Evolutionary conservation across 2,329 filamentous ascomycete genomes (phyloP).

Genomic region (Colletotrichum orbiculare): DNA sequence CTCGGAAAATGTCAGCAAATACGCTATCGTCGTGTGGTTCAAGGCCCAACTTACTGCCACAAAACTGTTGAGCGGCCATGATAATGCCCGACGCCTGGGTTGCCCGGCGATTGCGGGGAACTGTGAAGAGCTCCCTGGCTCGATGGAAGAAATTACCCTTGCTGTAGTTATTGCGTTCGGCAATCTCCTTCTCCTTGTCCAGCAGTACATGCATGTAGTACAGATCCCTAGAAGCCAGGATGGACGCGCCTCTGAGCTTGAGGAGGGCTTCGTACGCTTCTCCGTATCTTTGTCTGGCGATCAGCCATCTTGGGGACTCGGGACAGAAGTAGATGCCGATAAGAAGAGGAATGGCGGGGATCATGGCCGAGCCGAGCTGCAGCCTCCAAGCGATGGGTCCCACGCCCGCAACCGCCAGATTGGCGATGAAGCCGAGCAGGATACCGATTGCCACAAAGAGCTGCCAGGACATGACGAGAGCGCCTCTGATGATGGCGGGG

Average conservation of each 20-base stretch:
- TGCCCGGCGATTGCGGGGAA: conserved; percentile 68
- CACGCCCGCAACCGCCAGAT: conserved; percentile 64
- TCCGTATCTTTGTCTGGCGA: conserved; percentile 67
- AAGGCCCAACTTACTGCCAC: conserved; percentile 52
- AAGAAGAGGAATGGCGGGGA: conserved; percentile 65
- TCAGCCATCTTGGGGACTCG: conserved; percentile 73
- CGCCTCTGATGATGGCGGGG: conserved; percentile 62
- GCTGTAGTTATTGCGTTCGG: conserved; percentile 18
- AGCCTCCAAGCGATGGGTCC: conserved; percentile 66
- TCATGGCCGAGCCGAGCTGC: conserved; percentile 72
- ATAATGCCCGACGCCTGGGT: conserved; percentile 74
- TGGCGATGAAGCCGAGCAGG: conserved; percentile 65
- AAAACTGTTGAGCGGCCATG: conserved; percentile 75
- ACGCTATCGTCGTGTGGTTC: background rate
- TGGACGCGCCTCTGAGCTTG: conserved; percentile 64
- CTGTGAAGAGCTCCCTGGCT: conserved; percentile 67
- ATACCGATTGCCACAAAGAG: conserved; percentile 71
- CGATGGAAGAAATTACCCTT: conserved; percentile 57
- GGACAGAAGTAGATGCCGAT: conserved; percentile 69
- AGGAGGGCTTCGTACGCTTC: conserved; percentile 67
- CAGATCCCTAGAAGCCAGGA: conserved; percentile 72
- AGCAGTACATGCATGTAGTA: conserved; percentile 65
- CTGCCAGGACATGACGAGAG: conserved; percentile 79
- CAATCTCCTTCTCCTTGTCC: conserved; percentile 41
- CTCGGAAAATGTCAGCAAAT: conserved; percentile 14